Evolutionary conservation across 768 basidiomycete species (phyloP), one percentile per base, ranked within the genome.

Genomic region (Ramaria rubella): DNA sequence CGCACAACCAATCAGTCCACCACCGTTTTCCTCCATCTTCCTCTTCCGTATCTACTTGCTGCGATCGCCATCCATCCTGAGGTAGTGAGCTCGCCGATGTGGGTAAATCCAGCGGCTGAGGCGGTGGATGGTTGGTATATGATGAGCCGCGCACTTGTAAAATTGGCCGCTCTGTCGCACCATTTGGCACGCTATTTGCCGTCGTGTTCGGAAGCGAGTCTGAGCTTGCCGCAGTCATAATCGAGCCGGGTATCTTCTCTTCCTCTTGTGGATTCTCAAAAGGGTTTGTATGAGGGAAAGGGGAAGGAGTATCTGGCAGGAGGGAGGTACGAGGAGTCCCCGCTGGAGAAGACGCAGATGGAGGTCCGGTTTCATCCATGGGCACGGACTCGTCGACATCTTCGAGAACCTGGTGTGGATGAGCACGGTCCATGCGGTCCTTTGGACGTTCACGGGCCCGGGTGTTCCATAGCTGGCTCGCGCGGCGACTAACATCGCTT

Each of bases 391-490:
- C 66, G 65, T 79, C 73, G 53, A 68, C 42, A 34, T 33, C 48
- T 26, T 31, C 34, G 17, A 49, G 24, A n/a, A 43, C 30, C 69
- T 68, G 67, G 50, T 75, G 72, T 44, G 79, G 63, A 55, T 71
- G 65, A 12, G 62, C 58, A 21, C 55, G 61, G 23, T 68, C 64
- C 7, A 58, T 60, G 26, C 62, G 64, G 23, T 65, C 71, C 62
- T 31, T 48, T 24, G 15, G 52, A 70, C 72, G 59, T 64, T 68
- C 34, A 69, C 65, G 52, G 70, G 30, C 71, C 55, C 73, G 72
- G 14, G 69, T 68, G 3, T 78, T 66, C 78, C 84, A 82, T 3
- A 90, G 72, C 23, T 77, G 69, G 61, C 77, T 80, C 12, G 86
- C 82, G 27, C 80, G 77, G 50, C 77, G 77, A 31, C 81, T 78